phyloP scores from a whole-genome alignment of 139 green algal species.

The Chlamydomonas schloesseri region DNA sequence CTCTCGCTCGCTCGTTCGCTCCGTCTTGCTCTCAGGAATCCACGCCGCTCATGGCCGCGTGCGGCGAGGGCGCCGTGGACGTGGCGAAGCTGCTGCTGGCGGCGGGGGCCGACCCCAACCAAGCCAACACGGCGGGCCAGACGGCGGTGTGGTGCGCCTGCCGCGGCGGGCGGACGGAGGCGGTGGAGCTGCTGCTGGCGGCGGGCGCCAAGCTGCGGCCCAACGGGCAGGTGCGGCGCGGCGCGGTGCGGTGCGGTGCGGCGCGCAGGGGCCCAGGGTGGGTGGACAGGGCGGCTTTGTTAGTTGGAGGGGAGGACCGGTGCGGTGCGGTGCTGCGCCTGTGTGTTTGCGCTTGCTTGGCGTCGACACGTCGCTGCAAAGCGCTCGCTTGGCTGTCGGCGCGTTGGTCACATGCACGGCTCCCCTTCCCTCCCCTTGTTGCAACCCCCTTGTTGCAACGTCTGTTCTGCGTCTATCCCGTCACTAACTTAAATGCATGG shows the following conservation, averaged over 20 bases:
- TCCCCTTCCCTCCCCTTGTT: too few relatives aligned
- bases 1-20: too few relatives aligned
- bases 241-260: not conserved
- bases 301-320: too few relatives aligned
- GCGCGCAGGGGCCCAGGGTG: too few relatives aligned
- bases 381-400: too few relatives aligned
- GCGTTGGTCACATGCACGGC: too few relatives aligned
- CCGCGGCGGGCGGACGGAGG: constrained; percentile 7
- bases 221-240: not conserved
- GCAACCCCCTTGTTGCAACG: too few relatives aligned
- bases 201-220: constrained; percentile 13
- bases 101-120: not conserved
- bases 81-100: not conserved
- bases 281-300: not conserved
- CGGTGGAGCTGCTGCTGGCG: constrained; percentile 5
- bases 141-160: constrained; percentile 35
- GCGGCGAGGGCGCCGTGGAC: not conserved
- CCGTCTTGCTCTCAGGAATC: not conserved
- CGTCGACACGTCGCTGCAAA: too few relatives aligned
- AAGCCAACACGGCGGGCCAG: constrained; percentile 5
- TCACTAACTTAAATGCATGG: too few relatives aligned
- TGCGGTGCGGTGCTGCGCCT: too few relatives aligned
- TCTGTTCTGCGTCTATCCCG: too few relatives aligned
- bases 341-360: too few relatives aligned
- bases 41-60: not conserved